These are phyloP conservation scores for Flagelloscypha sp. DNA, from an alignment of 768 basidiomycete genomes.

Conservation along the genomic window DNA sequence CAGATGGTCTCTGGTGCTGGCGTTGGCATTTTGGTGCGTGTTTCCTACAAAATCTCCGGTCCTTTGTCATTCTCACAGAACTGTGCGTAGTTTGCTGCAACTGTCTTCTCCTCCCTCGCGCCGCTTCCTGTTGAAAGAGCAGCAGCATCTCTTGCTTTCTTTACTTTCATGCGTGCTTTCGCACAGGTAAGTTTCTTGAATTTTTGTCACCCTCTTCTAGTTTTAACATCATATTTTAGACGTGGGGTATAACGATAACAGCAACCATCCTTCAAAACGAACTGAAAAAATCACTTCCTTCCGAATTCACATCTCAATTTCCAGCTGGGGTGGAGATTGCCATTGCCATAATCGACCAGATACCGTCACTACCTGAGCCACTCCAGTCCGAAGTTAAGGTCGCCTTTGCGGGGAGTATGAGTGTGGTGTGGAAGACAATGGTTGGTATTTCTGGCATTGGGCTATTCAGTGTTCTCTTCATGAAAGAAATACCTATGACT, in stretches of 20 bases:
- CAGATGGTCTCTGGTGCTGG: constrained; percentile 19
- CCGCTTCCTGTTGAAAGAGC: constrained; percentile 31
- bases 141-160: constrained; percentile 37
- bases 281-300: constrained; percentile 32
- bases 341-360: constrained; percentile 37
- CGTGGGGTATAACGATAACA: constrained; percentile 45
- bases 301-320: constrained; percentile 24
- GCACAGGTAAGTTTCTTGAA: constrained; percentile 20
- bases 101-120: constrained; percentile 39
- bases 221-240: constrained; percentile 16
- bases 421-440: constrained; percentile 35
- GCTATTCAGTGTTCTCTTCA: constrained; percentile 22
- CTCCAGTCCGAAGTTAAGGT: constrained; percentile 25
- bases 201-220: background rate
- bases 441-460: constrained; percentile 30
- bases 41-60: too few relatives aligned
- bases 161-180: constrained; percentile 29
- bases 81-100: constrained; percentile 11
- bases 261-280: constrained; percentile 44
- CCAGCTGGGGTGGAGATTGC: constrained; percentile 32
- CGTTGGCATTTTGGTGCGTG: constrained; percentile 17
- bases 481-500: constrained; percentile 26
- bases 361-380: constrained; percentile 26
- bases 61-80: too few relatives aligned
- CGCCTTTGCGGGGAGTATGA: constrained; percentile 34